Evolutionary conservation across 345 rosid species (phyloP), one percentile per base, ranked within the genome.

Genomic region (Ceriops decandra): DNA sequence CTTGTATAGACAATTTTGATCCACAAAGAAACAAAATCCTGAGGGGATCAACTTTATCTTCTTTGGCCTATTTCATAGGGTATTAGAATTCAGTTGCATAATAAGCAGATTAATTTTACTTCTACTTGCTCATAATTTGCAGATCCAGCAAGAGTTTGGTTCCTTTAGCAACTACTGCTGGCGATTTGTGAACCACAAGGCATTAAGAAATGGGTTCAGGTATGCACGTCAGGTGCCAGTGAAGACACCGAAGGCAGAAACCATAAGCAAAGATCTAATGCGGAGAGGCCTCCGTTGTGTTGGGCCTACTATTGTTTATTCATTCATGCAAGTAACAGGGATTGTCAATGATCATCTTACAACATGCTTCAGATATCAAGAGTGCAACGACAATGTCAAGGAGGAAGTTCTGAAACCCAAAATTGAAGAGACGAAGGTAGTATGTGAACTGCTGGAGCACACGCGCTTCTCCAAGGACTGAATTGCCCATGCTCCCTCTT

Each of bases 221-320:
- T 86, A 86, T 61, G 86, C 81, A 0, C 96, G 98, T 27, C 92
- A 87, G 76, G 87, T 89, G 6, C 98, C 96, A 7, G 88, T 82
- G 2, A 93, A 89, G 84, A 89, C 95, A 5, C 96, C 97, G 1
- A 93, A 90, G 77, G 92, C 97, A 24, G 98, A 90, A 74, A 59
- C 82, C 59, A 81, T 93, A 16, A 90, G 97, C 88, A 93, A 90
- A 83, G 91, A 90, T 68, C 77, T 93, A 82, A 93, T 90, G 96
- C 93, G 62, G 79, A 83, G 92, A 83, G 98, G 98, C 65, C 90
- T 93, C 71, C 82, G 91, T 7, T 90, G 91, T 9, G 95, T 93
- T n/a, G 98, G 98, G 20, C 97, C 98, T 0, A 86, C 92, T 0
- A 86, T 88, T 30, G 66, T 93, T 13, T 90, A 93, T 62, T 90